phyloP scores from a whole-genome alignment of 257 asterid species.

The Solanum sejunctum region DNA sequence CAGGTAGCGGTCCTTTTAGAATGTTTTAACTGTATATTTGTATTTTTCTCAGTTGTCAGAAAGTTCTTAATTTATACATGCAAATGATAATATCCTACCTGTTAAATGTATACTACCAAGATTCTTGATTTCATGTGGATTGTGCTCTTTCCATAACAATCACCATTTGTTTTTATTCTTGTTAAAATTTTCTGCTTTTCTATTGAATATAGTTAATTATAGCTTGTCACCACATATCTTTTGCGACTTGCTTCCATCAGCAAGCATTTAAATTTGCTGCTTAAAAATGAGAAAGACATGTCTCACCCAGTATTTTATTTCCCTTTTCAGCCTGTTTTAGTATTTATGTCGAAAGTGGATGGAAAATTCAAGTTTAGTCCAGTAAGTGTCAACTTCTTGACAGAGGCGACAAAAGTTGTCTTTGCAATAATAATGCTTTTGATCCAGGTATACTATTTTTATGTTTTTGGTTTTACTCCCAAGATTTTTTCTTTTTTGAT shows the following conservation, averaged over 20 bases:
- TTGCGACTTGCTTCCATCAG: not conserved
- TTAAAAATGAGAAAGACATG: not conserved
- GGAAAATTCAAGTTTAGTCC: constrained; percentile 96
- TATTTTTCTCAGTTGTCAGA: not conserved
- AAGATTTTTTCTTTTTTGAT: not conserved
- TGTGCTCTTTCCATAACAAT: not conserved
- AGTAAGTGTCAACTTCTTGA: constrained; percentile 90
- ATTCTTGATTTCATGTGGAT: not conserved
- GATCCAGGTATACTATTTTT: constrained; percentile 50
- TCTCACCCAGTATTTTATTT: constrained; percentile 7
- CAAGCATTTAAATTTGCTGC: not conserved
- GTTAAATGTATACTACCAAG: not conserved
- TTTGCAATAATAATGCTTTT: constrained; percentile 89
- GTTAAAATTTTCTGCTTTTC: not conserved
- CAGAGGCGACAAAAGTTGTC: constrained; percentile 67
- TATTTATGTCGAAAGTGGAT: constrained; percentile 93
- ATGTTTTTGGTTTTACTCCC: not conserved
- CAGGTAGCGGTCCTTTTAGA: constrained; percentile 27
- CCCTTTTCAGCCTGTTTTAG: constrained; percentile 66
- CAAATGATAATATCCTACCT: not conserved
- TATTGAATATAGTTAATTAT: not conserved
- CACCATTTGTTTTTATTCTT: not conserved
- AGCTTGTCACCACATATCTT: not conserved
- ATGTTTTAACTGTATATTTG: not conserved
- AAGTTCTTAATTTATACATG: not conserved